Conservation (phyloP, 768 basidiomycete genomes). For the Leccinum sublutescens region DNA sequence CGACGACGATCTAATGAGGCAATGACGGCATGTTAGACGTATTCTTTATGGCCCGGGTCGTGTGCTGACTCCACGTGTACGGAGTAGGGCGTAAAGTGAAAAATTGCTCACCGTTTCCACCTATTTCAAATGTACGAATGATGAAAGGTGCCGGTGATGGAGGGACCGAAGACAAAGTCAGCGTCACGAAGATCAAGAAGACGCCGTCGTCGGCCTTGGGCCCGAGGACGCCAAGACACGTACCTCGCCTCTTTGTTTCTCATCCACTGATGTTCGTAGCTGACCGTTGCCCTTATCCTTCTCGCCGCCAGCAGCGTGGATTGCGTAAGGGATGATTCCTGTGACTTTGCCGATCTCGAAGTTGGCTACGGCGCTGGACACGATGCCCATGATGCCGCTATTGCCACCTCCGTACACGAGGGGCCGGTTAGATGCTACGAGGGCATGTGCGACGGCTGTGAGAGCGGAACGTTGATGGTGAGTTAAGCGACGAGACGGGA, state of each 20-base stretch:
- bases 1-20: constrained; percentile 58
- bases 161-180: constrained; percentile 11
- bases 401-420: constrained; percentile 88
- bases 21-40: constrained; percentile 7
- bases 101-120: constrained; percentile 31
- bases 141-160: background rate
- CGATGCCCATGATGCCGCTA: constrained; percentile 82
- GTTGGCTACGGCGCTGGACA: constrained; percentile 63
- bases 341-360: constrained; percentile 64
- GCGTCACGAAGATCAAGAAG: background rate
- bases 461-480: constrained; percentile 2
- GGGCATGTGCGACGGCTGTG: constrained; percentile 69
- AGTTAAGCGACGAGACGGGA: constrained; percentile 1
- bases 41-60: background rate
- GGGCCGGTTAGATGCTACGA: constrained; percentile 57
- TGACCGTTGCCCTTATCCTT: constrained; percentile 41
- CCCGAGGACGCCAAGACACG: constrained; percentile 9
- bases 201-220: background rate
- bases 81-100: background rate
- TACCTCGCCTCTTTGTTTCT: constrained; percentile 37
- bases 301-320: constrained; percentile 66
- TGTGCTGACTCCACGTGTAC: constrained; percentile 5
- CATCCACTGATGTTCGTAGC: constrained; percentile 26
- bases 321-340: constrained; percentile 78
- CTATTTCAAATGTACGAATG: constrained; percentile 8